phyloP scores from a whole-genome alignment of 1,284 basidiomycete species.

The Apiotrichum brassicae region DNA sequence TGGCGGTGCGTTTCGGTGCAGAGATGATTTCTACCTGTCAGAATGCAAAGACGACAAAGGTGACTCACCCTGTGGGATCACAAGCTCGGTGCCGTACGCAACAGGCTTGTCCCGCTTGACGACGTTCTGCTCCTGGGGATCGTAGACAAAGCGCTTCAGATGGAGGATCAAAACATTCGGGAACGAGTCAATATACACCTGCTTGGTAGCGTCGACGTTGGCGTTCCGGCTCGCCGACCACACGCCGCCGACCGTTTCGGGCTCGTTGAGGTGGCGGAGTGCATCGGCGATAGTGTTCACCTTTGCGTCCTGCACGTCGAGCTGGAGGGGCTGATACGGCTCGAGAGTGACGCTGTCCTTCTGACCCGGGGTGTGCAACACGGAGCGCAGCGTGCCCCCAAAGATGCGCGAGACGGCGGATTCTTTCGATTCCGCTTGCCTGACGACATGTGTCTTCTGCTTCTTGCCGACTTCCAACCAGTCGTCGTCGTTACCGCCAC shows the following conservation, averaged over 20 bases:
- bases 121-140: conserved; percentile 54
- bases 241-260: conserved; percentile 73
- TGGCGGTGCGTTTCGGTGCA: conserved; percentile 51
- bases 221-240: conserved; percentile 56
- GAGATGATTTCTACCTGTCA: conserved; percentile 59
- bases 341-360: conserved; percentile 84
- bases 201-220: conserved; percentile 76
- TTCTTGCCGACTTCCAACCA: conserved; percentile 94
- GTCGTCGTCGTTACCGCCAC: conserved; percentile 42
- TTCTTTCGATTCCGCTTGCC: conserved; percentile 70
- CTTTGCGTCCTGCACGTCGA: conserved; percentile 80
- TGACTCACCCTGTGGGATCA: conserved; percentile 62
- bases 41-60: neutral
- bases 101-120: conserved; percentile 82
- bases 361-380: conserved; percentile 71
- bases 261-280: conserved; percentile 67
- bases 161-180: conserved; percentile 85
- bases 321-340: conserved; percentile 81
- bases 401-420: conserved; percentile 89
- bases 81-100: conserved; percentile 68
- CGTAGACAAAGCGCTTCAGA: conserved; percentile 88
- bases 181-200: conserved; percentile 75
- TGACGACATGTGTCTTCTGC: conserved; percentile 75
- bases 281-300: conserved; percentile 80
- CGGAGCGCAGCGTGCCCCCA: conserved; percentile 86